Percentiles rank a stretch among this genome's conserved stretches.
Conservation (phyloP, 352 stramenopile species). For the Discostella stelligera region DNA sequence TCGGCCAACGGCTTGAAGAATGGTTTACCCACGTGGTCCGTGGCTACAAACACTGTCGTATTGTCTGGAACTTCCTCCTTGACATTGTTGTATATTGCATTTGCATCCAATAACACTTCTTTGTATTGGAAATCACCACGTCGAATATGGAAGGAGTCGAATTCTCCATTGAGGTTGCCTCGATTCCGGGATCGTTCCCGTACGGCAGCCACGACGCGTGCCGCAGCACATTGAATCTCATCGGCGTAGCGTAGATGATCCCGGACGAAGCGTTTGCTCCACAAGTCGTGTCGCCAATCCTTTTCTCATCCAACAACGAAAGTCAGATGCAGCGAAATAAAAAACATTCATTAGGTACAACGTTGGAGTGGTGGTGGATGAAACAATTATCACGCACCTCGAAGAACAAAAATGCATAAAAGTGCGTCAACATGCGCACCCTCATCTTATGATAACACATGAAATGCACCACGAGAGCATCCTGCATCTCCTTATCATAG, state of each 20-base stretch:
- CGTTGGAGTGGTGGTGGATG: background rate
- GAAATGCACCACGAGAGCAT: conserved; percentile 70
- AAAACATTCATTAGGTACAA: too few relatives aligned
- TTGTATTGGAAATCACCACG: conserved; percentile 85
- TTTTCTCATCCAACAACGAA: too few relatives aligned
- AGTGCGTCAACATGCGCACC: conserved; percentile 78
- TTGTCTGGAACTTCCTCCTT: conserved; percentile 60
- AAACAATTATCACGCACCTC: conserved; percentile 53
- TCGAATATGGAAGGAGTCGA: conserved; percentile 75
- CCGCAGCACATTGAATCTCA: conserved; percentile 66
- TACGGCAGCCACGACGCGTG: conserved; percentile 46
- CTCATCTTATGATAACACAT: conserved; percentile 68
- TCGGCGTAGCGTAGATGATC: conserved; percentile 75
- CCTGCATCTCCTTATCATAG: conserved; percentile 70
- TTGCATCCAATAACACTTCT: conserved; percentile 65
- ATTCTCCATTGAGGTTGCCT: conserved; percentile 48
- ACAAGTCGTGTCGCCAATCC: conserved; percentile 62
- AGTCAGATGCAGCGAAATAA: too few relatives aligned
- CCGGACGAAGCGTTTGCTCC: conserved; percentile 60
- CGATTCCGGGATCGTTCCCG: conserved; percentile 27
- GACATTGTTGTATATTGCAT: conserved; percentile 78
- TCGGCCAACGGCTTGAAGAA: conserved; percentile 75
- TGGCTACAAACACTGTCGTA: conserved; percentile 73
- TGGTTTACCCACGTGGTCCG: conserved; percentile 67
- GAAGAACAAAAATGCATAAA: conserved; percentile 84